Evolutionary conservation across 73 alveolate species (phyloP).

Genomic region (Paramecium bursaria): DNA sequence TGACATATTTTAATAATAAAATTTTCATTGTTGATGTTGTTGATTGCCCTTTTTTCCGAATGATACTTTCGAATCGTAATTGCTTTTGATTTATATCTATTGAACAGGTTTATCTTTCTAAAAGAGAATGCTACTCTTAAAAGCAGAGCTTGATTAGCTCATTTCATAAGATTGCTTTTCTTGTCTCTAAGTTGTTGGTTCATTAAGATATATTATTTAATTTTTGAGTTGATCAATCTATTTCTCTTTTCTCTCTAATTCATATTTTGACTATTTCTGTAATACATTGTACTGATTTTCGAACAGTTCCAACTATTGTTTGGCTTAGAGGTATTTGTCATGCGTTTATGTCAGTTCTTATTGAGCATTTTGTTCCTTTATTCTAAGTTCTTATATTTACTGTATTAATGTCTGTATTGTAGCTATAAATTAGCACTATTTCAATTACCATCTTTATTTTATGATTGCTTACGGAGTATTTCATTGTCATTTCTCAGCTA

Average conservation of each 20-base stretch:
- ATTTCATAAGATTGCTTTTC: not conserved
- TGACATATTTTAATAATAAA: not conserved
- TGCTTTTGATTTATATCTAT: not conserved
- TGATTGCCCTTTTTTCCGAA: conserved; percentile 6
- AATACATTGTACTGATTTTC: not conserved
- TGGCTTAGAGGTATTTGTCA: conserved; percentile 1
- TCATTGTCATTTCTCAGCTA: too few species aligned
- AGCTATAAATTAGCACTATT: too few species aligned
- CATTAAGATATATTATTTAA: not conserved
- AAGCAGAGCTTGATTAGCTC: too few species aligned
- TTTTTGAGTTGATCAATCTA: conserved; percentile 25
- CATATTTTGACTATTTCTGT: not conserved
- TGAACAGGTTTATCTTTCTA: conserved; percentile 31
- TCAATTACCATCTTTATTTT: too few species aligned
- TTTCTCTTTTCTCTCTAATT: conserved; percentile 16
- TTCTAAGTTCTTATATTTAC: not conserved
- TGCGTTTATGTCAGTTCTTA: not conserved
- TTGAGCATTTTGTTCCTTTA: not conserved
- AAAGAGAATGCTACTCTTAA: conserved; percentile 32
- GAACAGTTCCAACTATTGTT: conserved; percentile 12
- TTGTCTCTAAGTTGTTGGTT: not conserved
- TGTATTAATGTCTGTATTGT: not conserved
- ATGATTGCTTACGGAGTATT: too few species aligned
- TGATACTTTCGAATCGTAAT: conserved; percentile 23
- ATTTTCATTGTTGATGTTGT: not conserved